Evolutionary conservation across 108 stramenopile species (phyloP).

Genomic region (Nannochloropsis gaditana): DNA sequence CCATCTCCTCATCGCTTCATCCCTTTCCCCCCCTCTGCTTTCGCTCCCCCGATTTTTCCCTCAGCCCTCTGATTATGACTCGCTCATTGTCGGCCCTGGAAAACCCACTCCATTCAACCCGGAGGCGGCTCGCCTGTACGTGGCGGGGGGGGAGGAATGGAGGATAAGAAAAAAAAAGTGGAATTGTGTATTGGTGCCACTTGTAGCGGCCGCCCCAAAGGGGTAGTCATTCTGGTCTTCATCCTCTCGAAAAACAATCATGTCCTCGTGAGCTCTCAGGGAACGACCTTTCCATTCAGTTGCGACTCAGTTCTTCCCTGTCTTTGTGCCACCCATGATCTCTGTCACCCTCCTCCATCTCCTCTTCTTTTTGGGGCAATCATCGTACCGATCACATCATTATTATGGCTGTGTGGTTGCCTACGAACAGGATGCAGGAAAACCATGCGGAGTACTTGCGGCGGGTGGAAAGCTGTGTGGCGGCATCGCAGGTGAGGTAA

Average conservation of each 20-base stretch:
- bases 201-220: neutral
- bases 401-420: neutral
- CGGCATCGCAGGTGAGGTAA: neutral
- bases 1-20: neutral
- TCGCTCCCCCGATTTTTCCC: neutral
- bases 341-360: no score
- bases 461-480: conserved; percentile 9
- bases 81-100: neutral
- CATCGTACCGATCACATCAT: no score
- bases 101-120: neutral
- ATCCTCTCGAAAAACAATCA: no score
- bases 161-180: neutral
- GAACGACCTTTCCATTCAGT: no score
- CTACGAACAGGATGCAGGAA: neutral
- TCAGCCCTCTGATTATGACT: neutral
- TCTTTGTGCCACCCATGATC: no score
- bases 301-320: no score
- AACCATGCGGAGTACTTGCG: neutral
- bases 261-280: no score
- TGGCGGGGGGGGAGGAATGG: neutral
- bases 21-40: neutral
- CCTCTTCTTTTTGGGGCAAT: no score
- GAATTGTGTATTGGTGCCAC: neutral
- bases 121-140: neutral
- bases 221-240: no score